These are phyloP conservation scores for Globisporangium echinulatum DNA, from an alignment of 352 stramenopile species.

Conservation along the genomic window DNA sequence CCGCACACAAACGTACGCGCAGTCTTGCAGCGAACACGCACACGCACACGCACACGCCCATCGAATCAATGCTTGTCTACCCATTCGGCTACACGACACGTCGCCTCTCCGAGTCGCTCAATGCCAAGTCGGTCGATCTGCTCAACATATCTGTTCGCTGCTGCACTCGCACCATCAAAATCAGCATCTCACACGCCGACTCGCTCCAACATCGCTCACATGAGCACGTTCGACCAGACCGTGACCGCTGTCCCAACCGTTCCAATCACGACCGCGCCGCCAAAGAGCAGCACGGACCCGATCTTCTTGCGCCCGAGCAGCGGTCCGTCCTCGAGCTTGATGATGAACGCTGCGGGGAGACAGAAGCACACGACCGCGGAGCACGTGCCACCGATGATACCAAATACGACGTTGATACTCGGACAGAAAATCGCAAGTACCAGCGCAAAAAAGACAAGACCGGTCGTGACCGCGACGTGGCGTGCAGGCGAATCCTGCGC, in stretches of 20 bases:
- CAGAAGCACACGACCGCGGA: conserved; percentile 83
- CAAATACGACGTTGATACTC: conserved; percentile 83
- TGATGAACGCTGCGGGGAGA: conserved; percentile 75
- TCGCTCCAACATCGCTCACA: conserved; percentile 2
- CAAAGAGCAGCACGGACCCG: conserved; percentile 60
- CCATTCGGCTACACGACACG: not conserved
- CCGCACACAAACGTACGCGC: no score
- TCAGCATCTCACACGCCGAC: not conserved
- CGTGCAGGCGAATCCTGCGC: conserved; percentile 59
- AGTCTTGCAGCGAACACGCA: no score
- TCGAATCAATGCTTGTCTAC: no score
- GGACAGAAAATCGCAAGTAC: conserved; percentile 79
- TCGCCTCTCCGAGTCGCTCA: no score
- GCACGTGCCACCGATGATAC: conserved; percentile 81
- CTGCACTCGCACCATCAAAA: not conserved
- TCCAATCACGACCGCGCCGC: conserved; percentile 67
- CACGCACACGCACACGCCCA: no score
- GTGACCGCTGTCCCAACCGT: conserved; percentile 62
- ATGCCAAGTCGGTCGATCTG: no score
- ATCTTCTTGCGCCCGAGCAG: conserved; percentile 68
- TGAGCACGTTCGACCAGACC: conserved; percentile 57
- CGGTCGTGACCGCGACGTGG: conserved; percentile 57
- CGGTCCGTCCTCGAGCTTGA: conserved; percentile 76
- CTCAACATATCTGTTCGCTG: no score
- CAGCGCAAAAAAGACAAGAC: conserved; percentile 59